phyloP scores from a whole-genome alignment of 2,329 filamentous ascomycete genomes.

The Meredithiella fracta region DNA sequence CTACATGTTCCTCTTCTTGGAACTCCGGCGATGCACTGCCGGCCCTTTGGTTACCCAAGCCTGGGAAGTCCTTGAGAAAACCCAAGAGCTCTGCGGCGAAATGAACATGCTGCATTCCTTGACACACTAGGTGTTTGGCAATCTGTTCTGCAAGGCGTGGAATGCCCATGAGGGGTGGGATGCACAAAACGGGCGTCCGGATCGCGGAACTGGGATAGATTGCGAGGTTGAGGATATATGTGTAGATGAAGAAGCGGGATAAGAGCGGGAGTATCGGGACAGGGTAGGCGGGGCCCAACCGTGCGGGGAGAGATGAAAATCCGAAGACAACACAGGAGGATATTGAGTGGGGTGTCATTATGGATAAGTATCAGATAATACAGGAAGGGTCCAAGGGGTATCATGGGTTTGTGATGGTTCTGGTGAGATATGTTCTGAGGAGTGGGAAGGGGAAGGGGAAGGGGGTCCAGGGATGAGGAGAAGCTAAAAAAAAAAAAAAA shows the following conservation, averaged over 20 bases:
- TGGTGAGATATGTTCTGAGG: background rate
- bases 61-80: conserved; percentile 39
- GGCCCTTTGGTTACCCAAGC: conserved; percentile 42
- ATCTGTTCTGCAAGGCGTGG: conserved; percentile 47
- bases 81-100: conserved; percentile 36
- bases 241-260: conserved; percentile 21
- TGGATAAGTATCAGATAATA: conserved; percentile 24
- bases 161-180: conserved; percentile 35
- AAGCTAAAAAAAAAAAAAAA: background rate
- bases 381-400: background rate
- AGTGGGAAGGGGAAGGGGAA: background rate
- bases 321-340: conserved; percentile 14
- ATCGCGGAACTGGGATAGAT: conserved; percentile 32
- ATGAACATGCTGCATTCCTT: conserved; percentile 35
- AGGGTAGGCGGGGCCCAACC: background rate
- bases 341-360: conserved; percentile 34
- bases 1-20: conserved; percentile 42
- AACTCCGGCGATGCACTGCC: conserved; percentile 34
- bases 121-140: conserved; percentile 40
- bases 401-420: conserved; percentile 2
- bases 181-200: conserved; percentile 28
- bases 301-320: background rate
- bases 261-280: background rate
- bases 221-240: conserved; percentile 29
- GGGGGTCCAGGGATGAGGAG: background rate